Evolutionary conservation across 73 alveolate species (phyloP), one percentile per base, ranked within the genome.

Genomic region (Paramecium pentaurelia): DNA sequence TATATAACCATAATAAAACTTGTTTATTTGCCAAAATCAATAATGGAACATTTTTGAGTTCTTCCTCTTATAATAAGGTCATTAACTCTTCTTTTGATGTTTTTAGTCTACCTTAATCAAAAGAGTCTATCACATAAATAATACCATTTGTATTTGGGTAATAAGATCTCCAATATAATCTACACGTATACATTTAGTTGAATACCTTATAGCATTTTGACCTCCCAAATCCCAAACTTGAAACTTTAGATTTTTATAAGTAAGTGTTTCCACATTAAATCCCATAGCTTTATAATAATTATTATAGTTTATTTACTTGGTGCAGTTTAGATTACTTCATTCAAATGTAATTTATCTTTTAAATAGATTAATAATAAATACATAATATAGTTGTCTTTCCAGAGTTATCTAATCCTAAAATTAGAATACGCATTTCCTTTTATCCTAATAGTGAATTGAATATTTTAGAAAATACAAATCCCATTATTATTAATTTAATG

Each of bases 31-130:
- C 99, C 58, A 97, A 92, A 45, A 97, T 95, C 60, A 97, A 93
- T 71, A 97, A 93, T 32, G 99, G 99, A 27, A 96, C 99, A n/a
- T 98, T 98, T 93, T 96, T 97, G 36, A 97, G 90, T 75, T 97
- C 99, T 80, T 97, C 99, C 70, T 96, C 99, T 92, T 97, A 80
- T 36, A 80, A 64, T 34, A 38, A 59, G 88, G 28, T 34, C 11
- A 27, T 36, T 70, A 97, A 95, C 85, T 96, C 99, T 88, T 97
- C 96, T 88, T 96, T 95, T 8, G 99, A 96, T 6, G 95, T 93
- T 59, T 97, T 98, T 22, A 97, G 91, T 87, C 99, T 96, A 28
- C 96, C 99, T 94, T 94, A 93, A 94, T 97, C 99, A 37, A 96
- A 95, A 20, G 98, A 95, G 85, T 97, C 99, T 16, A 97, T 94